Conservation (phyloP, 2,329 filamentous ascomycete genomes). For the Pseudogymnoascus sp. region DNA sequence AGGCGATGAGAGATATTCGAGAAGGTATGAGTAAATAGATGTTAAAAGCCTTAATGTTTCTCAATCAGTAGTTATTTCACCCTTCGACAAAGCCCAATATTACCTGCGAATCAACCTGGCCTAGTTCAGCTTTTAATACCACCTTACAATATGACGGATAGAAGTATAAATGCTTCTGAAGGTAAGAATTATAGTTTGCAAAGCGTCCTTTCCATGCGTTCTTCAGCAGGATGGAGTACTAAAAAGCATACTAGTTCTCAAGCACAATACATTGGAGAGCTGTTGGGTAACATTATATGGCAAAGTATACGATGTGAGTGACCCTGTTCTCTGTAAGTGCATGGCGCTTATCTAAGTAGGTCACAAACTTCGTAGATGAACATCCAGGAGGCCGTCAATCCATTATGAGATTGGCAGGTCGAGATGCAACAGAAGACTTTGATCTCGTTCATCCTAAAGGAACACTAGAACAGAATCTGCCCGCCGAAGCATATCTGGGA, state of each 20-base stretch:
- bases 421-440: constrained; percentile 46
- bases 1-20: neutral
- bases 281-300: neutral
- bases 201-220: neutral
- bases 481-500: constrained; percentile 40
- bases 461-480: constrained; percentile 37
- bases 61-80: neutral
- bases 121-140: neutral
- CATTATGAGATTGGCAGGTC: constrained; percentile 33
- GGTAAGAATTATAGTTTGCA: neutral
- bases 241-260: neutral
- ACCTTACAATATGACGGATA: neutral
- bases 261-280: neutral
- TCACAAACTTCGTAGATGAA: neutral
- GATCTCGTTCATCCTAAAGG: constrained; percentile 42
- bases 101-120: neutral
- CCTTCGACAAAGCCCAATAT: neutral
- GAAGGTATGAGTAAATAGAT: neutral
- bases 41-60: neutral
- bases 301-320: neutral
- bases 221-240: neutral
- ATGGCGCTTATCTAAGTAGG: neutral
- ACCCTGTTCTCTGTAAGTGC: neutral
- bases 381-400: neutral
- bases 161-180: neutral